These are phyloP conservation scores for Fusarium chuoi DNA, from an alignment of 2,329 filamentous ascomycete species.

Conservation along the genomic window DNA sequence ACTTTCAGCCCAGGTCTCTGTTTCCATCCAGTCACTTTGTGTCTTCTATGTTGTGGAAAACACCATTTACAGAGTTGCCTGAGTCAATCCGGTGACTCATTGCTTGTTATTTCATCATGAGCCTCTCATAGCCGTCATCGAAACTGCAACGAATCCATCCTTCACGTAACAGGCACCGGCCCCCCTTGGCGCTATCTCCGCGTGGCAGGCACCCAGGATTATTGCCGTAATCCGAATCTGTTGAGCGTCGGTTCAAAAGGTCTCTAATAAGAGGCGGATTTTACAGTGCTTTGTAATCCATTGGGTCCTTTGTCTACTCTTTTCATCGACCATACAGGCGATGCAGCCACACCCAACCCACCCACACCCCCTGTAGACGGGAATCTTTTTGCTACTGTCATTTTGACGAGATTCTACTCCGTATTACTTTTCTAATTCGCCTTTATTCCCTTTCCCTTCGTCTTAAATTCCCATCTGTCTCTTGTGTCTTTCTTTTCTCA, in stretches of 20 bases:
- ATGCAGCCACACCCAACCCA: slow-evolving; percentile 30
- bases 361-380: background rate
- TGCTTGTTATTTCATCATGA: background rate
- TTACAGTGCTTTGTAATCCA: slow-evolving; percentile 37
- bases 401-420: slow-evolving; percentile 24
- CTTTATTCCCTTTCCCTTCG: slow-evolving; percentile 7
- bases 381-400: slow-evolving; percentile 18
- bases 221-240: slow-evolving; percentile 33
- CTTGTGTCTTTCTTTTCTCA: background rate
- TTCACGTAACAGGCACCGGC: background rate
- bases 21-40: background rate
- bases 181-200: slow-evolving; percentile 22
- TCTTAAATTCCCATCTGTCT: slow-evolving; percentile 6
- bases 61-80: background rate
- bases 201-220: slow-evolving; percentile 8
- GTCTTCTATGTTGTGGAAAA: background rate
- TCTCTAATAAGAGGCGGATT: background rate
- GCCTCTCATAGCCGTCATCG: slow-evolving; percentile 23
- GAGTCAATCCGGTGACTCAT: background rate
- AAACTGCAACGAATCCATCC: slow-evolving; percentile 7
- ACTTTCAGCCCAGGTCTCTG: background rate
- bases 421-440: slow-evolving; percentile 14
- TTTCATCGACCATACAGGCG: slow-evolving; percentile 7
- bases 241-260: slow-evolving; percentile 1
- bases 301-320: slow-evolving; percentile 13